A percentile compares a stretch with the other conserved stretches of the same genome.
Conservation (phyloP, 73 alveolate genomes). For the Paramecium caudatum region DNA sequence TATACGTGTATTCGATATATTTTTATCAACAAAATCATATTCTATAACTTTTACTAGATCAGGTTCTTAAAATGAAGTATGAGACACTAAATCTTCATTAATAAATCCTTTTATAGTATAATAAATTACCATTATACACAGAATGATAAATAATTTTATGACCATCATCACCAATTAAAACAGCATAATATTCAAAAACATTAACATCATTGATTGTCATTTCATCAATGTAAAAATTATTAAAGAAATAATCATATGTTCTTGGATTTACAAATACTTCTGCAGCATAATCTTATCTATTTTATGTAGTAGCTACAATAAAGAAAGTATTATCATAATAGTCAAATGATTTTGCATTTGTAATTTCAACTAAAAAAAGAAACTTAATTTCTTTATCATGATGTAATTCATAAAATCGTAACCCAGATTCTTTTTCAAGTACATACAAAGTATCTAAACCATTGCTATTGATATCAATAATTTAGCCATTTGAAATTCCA, state of each 20-base stretch:
- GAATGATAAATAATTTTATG: constrained; percentile 64
- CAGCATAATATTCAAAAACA: constrained; percentile 62
- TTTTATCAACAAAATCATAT: neutral
- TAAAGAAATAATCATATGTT: neutral
- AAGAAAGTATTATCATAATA: constrained; percentile 45
- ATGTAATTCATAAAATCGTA: neutral
- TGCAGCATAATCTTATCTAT: constrained; percentile 39
- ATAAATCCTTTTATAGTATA: neutral
- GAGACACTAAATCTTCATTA: constrained; percentile 5
- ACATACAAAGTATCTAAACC: neutral
- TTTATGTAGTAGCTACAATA: constrained; percentile 36
- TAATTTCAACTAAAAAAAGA: neutral
- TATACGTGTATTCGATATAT: neutral
- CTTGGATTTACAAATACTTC: constrained; percentile 31
- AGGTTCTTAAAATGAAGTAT: neutral
- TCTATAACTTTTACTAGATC: constrained; percentile 26
- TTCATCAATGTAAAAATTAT: constrained; percentile 33
- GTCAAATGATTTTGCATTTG: constrained; percentile 6
- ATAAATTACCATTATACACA: neutral
- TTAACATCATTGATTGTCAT: constrained; percentile 23
- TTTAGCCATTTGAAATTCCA: neutral
- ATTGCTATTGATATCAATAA: constrained; percentile 40
- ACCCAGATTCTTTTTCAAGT: constrained; percentile 28
- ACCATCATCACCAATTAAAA: constrained; percentile 60
- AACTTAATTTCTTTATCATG: neutral